A percentile compares a stretch with the other conserved stretches of the same genome.
Evolutionary conservation across 257 asterid genomes (phyloP).

Genomic region (Fraxinus cuspidata): DNA sequence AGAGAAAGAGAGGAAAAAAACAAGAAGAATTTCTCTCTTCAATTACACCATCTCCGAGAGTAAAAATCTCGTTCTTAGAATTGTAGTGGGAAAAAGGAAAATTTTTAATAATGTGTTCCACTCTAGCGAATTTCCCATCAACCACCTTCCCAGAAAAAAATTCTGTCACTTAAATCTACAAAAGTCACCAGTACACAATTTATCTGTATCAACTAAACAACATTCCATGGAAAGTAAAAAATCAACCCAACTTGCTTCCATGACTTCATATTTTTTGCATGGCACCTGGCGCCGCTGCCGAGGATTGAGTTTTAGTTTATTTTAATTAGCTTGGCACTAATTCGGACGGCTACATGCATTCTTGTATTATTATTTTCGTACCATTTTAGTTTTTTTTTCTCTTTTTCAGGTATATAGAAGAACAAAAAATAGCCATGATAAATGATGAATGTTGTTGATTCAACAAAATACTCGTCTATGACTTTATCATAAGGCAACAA

Average conservation of each 20-base stretch:
- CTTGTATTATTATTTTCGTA: too few relatives aligned
- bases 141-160: background rate
- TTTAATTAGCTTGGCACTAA: too few relatives aligned
- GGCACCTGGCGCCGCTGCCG: too few relatives aligned
- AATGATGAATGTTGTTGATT: too few relatives aligned
- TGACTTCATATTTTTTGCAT: background rate
- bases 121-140: background rate
- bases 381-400: too few relatives aligned
- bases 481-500: too few relatives aligned
- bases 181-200: background rate
- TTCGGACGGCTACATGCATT: too few relatives aligned
- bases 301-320: too few relatives aligned
- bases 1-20: background rate
- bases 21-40: background rate
- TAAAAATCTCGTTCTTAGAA: background rate
- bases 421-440: too few relatives aligned
- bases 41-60: background rate
- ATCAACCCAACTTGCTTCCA: background rate
- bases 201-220: background rate
- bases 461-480: too few relatives aligned
- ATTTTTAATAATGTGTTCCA: background rate
- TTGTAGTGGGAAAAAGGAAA: background rate
- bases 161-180: slow-evolving; percentile 2
- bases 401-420: too few relatives aligned
- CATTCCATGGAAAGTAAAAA: background rate